Evolutionary conservation across 495 filamentous ascomycete genomes (phyloP).

Genomic region (Xylaria flabelliformis): DNA sequence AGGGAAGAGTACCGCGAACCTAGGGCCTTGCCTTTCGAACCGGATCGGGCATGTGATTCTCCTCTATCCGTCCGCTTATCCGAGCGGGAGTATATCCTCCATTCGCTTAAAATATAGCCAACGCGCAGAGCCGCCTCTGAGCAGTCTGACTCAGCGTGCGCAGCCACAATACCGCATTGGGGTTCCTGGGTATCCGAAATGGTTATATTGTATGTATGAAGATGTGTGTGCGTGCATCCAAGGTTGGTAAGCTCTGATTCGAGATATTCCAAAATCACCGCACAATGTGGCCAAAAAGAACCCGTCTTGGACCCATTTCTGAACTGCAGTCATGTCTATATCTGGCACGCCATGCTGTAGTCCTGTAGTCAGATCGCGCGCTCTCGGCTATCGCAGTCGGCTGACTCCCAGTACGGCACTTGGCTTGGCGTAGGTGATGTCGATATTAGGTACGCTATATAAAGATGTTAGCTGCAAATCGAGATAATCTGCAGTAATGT

Average conservation of each 20-base stretch:
- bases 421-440: not conserved
- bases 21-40: slow-evolving; percentile 6
- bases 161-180: slow-evolving; percentile 20
- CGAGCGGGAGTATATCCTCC: not conserved
- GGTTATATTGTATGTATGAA: slow-evolving; percentile 17
- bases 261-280: slow-evolving; percentile 4
- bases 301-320: slow-evolving; percentile 10
- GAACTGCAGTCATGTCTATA: slow-evolving; percentile 28
- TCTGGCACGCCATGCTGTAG: slow-evolving; percentile 19
- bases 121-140: slow-evolving; percentile 24
- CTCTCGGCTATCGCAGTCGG: slow-evolving; percentile 22
- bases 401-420: slow-evolving; percentile 18
- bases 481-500: not conserved
- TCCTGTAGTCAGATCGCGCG: slow-evolving; percentile 26
- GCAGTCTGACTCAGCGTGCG: slow-evolving; percentile 19
- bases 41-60: not conserved
- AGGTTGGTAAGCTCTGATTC: slow-evolving; percentile 13
- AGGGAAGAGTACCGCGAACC: not conserved
- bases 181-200: slow-evolving; percentile 1
- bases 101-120: not conserved
- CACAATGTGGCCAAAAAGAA: slow-evolving; percentile 8
- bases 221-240: not conserved
- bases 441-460: not conserved
- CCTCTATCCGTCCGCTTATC: slow-evolving; percentile 8
- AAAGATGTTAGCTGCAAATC: slow-evolving; percentile 2